Conservation (phyloP, 164 flowering plant genomes). For the Stephania yunnanensis region DNA sequence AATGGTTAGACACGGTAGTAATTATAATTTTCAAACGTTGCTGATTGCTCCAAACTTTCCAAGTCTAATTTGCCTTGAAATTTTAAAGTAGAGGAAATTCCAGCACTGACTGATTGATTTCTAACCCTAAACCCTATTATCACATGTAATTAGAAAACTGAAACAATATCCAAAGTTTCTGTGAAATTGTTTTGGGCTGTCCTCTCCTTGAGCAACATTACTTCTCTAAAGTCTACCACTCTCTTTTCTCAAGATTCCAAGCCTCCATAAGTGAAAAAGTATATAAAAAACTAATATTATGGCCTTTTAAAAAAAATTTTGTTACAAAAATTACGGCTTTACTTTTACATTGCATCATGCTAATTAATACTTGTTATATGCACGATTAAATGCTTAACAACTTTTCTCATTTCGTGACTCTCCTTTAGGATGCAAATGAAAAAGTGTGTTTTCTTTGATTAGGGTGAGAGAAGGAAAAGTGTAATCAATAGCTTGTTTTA, state of each 20-base stretch:
- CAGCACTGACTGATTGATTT: background rate
- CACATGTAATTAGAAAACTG: background rate
- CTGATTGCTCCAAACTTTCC: too few species aligned
- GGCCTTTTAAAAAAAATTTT: too few species aligned
- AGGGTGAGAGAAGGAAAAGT: background rate
- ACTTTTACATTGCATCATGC: background rate
- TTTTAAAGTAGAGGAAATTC: too few species aligned
- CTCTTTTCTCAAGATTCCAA: background rate
- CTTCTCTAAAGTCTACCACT: background rate
- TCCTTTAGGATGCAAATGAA: background rate
- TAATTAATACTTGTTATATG: background rate
- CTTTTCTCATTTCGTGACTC: background rate
- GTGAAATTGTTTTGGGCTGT: background rate
- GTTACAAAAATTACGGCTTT: background rate
- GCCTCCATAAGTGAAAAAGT: background rate
- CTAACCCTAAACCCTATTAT: background rate
- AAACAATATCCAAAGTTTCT: background rate
- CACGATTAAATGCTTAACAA: background rate
- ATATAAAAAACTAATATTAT: background rate
- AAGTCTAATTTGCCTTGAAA: too few species aligned
- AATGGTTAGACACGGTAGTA: too few species aligned
- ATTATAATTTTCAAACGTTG: too few species aligned
- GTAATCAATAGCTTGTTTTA: background rate
- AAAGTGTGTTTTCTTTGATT: background rate
- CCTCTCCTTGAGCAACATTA: background rate